Base-by-base conservation (phyloP, 805 yeast species). In the Yamadazyma sp. region DNA sequence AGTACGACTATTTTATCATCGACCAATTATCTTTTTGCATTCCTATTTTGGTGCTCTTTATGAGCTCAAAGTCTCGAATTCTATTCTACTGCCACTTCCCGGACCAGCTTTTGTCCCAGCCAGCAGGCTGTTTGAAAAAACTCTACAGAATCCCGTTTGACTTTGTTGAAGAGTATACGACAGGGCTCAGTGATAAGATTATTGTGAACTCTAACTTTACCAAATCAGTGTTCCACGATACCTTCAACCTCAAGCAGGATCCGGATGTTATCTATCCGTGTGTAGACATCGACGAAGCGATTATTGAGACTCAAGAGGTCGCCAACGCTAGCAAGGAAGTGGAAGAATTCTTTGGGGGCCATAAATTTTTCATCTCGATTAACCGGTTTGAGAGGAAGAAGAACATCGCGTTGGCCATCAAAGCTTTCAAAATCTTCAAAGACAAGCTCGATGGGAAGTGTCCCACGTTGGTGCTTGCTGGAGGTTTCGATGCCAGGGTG, bases 11-110 rank as follows among this genome's bases (percentile, higher is more conserved):
- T 44, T 82, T 84, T 45, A 73, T 93, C 21, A 80, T 93, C 21
- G 99, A 93, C 62, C 97, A 91, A 59, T 71, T 93, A 40, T 80
- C 96, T 2, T 80, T 87, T 41, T 80, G 95, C 47, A 67, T 88
- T 4, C 98, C 98, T 5, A 46, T 90, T 11, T 50, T 93, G 14
- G 79, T 53, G 46, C 55, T 61, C 42, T 76, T 59, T 55, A 69
- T 64, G 45, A 45, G 37, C 38, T 59, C 48, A 1, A 38, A 60
- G 6, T 57, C 83, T 2, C 76, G 77, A 35, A 72, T 85, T 3
- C 62, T 93, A 35, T 93, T 91, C 55, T 93, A 93, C 60, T 90
- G 99, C 53, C 99, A 93, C 65, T 91, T 91, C 59, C 99, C 99
- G 0, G 99, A 93, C 59, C 83, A 84, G 54, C 67, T 83, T 33